phyloP scores from a whole-genome alignment of 306 rosid species.

The Trifolium dubium region DNA sequence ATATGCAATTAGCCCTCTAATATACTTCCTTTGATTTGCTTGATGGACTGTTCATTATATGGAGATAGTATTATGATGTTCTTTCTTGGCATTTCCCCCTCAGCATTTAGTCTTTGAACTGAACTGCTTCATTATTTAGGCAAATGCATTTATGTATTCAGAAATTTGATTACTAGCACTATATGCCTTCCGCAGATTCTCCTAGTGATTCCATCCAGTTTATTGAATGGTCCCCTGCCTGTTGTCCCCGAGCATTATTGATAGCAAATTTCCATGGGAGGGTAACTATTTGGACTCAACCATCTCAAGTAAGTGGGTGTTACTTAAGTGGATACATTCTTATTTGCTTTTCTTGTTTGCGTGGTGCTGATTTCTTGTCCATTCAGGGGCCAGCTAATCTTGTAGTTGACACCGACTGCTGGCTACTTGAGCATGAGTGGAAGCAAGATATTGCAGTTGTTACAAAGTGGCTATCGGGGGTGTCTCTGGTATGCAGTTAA shows the following conservation, averaged over 20 bases:
- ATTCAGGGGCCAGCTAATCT: slow-evolving; percentile 83
- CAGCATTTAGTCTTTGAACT: slow-evolving; percentile 23
- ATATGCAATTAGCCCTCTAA: neutral
- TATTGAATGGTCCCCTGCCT: slow-evolving; percentile 94
- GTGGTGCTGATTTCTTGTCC: slow-evolving; percentile 39
- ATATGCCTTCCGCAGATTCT: slow-evolving; percentile 70
- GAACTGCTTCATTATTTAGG: slow-evolving; percentile 11
- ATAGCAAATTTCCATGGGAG: slow-evolving; percentile 97
- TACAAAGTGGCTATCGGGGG: slow-evolving; percentile 97
- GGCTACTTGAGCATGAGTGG: slow-evolving; percentile 95
- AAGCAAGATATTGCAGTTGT: slow-evolving; percentile 94
- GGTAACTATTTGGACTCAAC: slow-evolving; percentile 94
- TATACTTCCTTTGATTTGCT: slow-evolving; percentile 12
- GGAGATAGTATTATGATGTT: slow-evolving; percentile 30
- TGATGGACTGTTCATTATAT: slow-evolving; percentile 10
- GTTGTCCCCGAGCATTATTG: slow-evolving; percentile 82
- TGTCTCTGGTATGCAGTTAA: slow-evolving; percentile 69
- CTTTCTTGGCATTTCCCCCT: slow-evolving; percentile 4
- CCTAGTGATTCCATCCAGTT: slow-evolving; percentile 97
- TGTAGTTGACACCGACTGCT: slow-evolving; percentile 77
- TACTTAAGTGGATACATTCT: slow-evolving; percentile 26
- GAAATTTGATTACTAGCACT: slow-evolving; percentile 38
- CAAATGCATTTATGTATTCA: neutral
- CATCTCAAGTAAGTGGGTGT: slow-evolving; percentile 75
- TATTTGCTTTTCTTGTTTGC: neutral